Evolutionary conservation across 2,329 filamentous ascomycete species (phyloP).

Genomic region (Cercospora canescens): DNA sequence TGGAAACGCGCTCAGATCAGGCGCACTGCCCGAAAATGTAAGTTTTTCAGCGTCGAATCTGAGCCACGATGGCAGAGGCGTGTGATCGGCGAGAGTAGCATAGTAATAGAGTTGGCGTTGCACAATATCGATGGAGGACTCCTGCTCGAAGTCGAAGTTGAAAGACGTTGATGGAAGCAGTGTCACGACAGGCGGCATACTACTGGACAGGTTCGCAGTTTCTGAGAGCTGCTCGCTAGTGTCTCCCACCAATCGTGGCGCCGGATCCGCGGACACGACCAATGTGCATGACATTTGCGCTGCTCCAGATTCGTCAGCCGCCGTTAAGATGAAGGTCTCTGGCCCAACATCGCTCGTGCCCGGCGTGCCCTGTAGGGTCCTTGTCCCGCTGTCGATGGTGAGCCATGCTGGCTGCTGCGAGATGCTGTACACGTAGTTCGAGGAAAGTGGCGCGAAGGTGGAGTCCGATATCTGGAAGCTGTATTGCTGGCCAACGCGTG

Average conservation of each 20-base stretch:
- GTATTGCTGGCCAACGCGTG: conserved; percentile 66
- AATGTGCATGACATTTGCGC: conserved; percentile 67
- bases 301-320: conserved; percentile 65
- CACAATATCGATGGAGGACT: conserved; percentile 61
- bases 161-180: conserved; percentile 39
- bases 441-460: conserved; percentile 66
- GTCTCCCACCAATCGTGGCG: conserved; percentile 58
- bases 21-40: conserved; percentile 70
- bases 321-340: conserved; percentile 65
- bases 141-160: conserved; percentile 44
- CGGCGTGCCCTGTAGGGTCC: conserved; percentile 72
- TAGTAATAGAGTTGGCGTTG: conserved; percentile 66
- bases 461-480: conserved; percentile 69
- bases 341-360: conserved; percentile 57
- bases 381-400: conserved; percentile 63
- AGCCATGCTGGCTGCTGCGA: conserved; percentile 70
- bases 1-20: conserved; percentile 65
- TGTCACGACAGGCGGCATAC: conserved; percentile 59
- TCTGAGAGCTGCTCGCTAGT: conserved; percentile 58
- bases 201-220: conserved; percentile 55
- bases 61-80: conserved; percentile 84
- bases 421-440: conserved; percentile 66
- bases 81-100: conserved; percentile 72
- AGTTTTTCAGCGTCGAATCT: conserved; percentile 66
- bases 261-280: conserved; percentile 62